Evolutionary conservation across 2,329 filamentous ascomycete species (phyloP), one percentile per base, ranked within the genome.

Genomic region (Mollisiaceae sp.): DNA sequence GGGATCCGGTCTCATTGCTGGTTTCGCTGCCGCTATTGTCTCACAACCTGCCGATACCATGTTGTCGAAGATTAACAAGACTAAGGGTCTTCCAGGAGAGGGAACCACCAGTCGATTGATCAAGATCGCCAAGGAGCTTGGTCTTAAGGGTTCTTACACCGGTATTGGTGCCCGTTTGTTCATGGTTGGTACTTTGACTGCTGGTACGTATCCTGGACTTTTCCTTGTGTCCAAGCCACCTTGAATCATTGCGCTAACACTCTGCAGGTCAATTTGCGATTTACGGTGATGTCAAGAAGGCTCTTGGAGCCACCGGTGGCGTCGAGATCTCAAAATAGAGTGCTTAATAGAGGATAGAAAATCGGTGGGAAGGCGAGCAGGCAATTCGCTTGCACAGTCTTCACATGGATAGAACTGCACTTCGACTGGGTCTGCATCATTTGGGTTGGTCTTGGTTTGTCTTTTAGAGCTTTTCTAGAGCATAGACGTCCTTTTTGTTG

Each of bases 51-150:
- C 92, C 79, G 92, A 96, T 80, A 96, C 92, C 78, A 96, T 96
- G 92, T 89, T 96, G 71, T 91, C 87, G 83, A 95, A 94, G 88
- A 95, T 96, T 86, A 96, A 96, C 91, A 95, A 95, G 91, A 92
- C 91, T 82, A 89, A 92, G 85, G 92, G 91, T 82, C 84, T 88
- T 67, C 92, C 92, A 72, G 92, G 92, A 85, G 91, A 96, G 85
- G 88, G 92, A 77, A 95, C 91, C 75, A 86, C 86, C 78, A 86
- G 83, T 79, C 90, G 92, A 80, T 82, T 96, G 77, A 84, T 94
- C 85, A 95, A 95, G 89, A 96, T 96, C 77, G 91, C 82, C 73
- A 91, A 89, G 82, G 92, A 96, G 82, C 90, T 96, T 75, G 92
- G 92, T 77, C 68, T 96, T 79, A 85, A 84, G 74, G 92, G 92